These are phyloP conservation scores for Candida krabiensis DNA, from an alignment of 805 yeast genomes.

Conservation along the genomic window DNA sequence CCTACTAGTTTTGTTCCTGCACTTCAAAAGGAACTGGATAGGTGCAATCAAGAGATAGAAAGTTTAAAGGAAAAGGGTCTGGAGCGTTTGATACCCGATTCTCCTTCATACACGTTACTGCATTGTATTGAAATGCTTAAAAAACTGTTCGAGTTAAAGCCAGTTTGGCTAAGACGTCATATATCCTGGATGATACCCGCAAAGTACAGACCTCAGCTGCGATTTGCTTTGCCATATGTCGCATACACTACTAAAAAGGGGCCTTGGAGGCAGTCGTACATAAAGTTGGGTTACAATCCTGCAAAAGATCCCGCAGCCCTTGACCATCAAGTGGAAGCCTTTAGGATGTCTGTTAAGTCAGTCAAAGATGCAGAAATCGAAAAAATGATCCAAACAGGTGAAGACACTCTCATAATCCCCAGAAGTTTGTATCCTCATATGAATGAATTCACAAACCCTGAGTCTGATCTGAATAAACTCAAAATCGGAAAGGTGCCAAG, in stretches of 20 bases:
- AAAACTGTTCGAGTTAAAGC: conserved; percentile 63
- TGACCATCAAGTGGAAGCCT: conserved; percentile 81
- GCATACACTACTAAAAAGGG: conserved; percentile 83
- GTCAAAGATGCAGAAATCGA: conserved; percentile 24
- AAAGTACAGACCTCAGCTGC: conserved; percentile 46
- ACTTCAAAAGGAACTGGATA: conserved; percentile 44
- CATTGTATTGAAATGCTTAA: conserved; percentile 45
- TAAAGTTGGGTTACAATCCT: conserved; percentile 80
- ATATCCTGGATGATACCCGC: conserved; percentile 55
- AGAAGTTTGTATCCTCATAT: conserved; percentile 19
- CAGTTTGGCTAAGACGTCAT: conserved; percentile 84
- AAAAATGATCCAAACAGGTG: conserved; percentile 24
- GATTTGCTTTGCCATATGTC: conserved; percentile 81
- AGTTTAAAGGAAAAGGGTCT: conserved; percentile 26
- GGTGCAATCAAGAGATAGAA: conserved; percentile 35
- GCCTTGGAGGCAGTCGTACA: conserved; percentile 91
- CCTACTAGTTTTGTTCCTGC: conserved; percentile 54
- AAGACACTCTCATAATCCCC: conserved; percentile 26
- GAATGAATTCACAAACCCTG: conserved; percentile 22
- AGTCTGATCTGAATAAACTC: conserved; percentile 21
- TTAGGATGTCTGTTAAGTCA: conserved; percentile 45
- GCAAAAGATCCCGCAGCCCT: conserved; percentile 51
- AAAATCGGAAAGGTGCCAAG: conserved; percentile 36
- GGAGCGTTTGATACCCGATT: conserved; percentile 24
- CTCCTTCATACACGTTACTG: conserved; percentile 35